These are phyloP conservation scores for Dryas alaskensis DNA, from an alignment of 306 rosid species.

Conservation along the genomic window DNA sequence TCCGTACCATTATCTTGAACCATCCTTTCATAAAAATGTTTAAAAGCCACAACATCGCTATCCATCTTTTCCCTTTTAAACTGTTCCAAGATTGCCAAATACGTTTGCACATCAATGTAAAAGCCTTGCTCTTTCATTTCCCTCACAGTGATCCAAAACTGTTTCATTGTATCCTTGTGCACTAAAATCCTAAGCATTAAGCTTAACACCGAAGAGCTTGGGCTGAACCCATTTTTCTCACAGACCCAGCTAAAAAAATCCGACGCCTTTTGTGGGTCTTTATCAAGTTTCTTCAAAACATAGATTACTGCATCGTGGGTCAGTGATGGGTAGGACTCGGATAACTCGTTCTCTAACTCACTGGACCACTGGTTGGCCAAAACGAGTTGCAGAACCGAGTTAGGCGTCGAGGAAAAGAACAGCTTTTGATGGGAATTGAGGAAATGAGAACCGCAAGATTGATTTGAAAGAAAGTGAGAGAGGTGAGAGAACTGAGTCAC, in stretches of 20 bases:
- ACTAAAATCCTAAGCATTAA: conserved; percentile 58
- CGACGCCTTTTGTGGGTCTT: conserved; percentile 59
- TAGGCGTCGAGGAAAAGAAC: conserved; percentile 61
- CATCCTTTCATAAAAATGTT: conserved; percentile 52
- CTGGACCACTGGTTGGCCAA: conserved; percentile 65
- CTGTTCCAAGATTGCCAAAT: conserved; percentile 30
- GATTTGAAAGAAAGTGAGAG: conserved; percentile 28
- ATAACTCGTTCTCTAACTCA: conserved; percentile 51
- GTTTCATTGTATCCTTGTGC: conserved; percentile 48
- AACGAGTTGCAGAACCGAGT: conserved; percentile 54
- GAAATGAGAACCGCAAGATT: conserved; percentile 21
- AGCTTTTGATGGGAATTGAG: conserved; percentile 31
- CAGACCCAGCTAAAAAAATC: conserved; percentile 68
- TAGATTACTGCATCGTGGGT: conserved; percentile 69
- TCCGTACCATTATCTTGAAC: conserved; percentile 51
- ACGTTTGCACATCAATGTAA: conserved; percentile 55
- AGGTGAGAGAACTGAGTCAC: conserved; percentile 45
- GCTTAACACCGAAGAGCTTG: conserved; percentile 60
- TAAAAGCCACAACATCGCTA: conserved; percentile 44
- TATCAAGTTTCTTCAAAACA: conserved; percentile 60
- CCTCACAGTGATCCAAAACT: conserved; percentile 60
- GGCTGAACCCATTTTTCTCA: conserved; percentile 48
- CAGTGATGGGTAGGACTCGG: conserved; percentile 32
- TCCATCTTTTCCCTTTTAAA: conserved; percentile 54
- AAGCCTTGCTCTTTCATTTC: conserved; percentile 65